Base-by-base conservation (phyloP, 345 rosid genomes). In the Litchi chinensis region DNA sequence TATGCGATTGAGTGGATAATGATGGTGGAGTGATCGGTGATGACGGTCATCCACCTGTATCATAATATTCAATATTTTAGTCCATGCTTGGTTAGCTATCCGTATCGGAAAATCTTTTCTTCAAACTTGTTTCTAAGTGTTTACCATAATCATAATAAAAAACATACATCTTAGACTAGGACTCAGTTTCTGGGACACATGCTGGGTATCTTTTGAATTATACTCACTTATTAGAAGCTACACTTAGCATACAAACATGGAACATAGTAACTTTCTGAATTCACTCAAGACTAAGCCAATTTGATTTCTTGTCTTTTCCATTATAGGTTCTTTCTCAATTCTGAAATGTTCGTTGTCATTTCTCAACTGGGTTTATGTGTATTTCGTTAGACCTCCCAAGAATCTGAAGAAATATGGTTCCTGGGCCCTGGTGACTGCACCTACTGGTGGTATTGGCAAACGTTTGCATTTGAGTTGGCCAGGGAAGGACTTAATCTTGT, bases 371-470 rank as follows among this genome's bases (percentile, higher is more conserved):
- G 89, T 91, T 82, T 94, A 92, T 82, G 92, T 92, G 76, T 85
- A 73, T 85, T 94, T 96, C 84, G 94, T 96, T 60, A 78, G 99
- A 57, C 97, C 98, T 48, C 89, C 75, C 15, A 96, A 96, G 77
- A 89, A 93, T 68, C 94, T 96, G 75, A 91, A 85, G 71, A 89
- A 90, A 40, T 96, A 96, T 79, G 99, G 99, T 2, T 96, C 98
- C 0, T 96, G 99, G 99, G 98, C 95, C 21, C 74, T 96, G 56
- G 85, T 96, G 48, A 94, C 98, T 56, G 97, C 97, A 37, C 91
- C 97, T 68, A 96, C 98, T 13, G 99, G 93, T 32, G 98, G 99
- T 15, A 96, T 96, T 65, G 98, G 98, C 3, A 94, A 93, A 70
- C 92, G 88, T 64, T 96, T 80, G 93, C 99, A 68, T 90, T 94